A percentile compares a stretch with the other conserved stretches of the same genome.
Evolutionary conservation across 345 rosid genomes (phyloP).

Genomic region (Melastoma malabathricum): DNA sequence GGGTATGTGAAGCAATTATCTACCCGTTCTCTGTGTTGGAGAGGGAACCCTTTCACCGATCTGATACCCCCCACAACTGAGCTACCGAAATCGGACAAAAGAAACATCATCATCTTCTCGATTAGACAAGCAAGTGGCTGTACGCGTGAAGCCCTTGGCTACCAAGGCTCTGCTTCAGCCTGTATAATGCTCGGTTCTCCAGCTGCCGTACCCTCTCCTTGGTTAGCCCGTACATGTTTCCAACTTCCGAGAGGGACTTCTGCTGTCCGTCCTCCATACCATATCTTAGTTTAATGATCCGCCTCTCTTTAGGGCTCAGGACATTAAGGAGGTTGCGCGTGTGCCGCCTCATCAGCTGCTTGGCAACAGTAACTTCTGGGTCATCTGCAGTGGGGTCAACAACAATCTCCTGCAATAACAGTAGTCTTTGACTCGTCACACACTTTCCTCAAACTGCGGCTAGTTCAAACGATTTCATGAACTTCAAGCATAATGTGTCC

Average conservation of each 20-base stretch:
- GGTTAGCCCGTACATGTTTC: slow-evolving; percentile 41
- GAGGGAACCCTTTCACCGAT: neutral
- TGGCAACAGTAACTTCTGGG: slow-evolving; percentile 45
- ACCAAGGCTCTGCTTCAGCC: slow-evolving; percentile 51
- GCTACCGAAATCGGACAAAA: neutral
- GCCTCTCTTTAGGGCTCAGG: slow-evolving; percentile 59
- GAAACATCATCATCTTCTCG: neutral
- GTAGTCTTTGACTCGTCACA: neutral
- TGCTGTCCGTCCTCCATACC: slow-evolving; percentile 58
- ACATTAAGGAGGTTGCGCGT: slow-evolving; percentile 38
- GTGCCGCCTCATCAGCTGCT: slow-evolving; percentile 61
- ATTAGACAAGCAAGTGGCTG: slow-evolving; percentile 40
- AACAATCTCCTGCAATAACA: slow-evolving; percentile 46
- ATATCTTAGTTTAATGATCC: slow-evolving; percentile 57
- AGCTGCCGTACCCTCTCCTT: slow-evolving; percentile 76
- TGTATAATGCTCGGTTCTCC: slow-evolving; percentile 58
- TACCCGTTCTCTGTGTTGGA: no score
- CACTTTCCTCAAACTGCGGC: no score
- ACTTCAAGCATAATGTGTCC: no score
- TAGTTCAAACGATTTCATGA: no score
- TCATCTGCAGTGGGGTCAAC: slow-evolving; percentile 52
- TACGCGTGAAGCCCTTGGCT: slow-evolving; percentile 52
- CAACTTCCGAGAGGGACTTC: slow-evolving; percentile 56
- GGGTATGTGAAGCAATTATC: no score
- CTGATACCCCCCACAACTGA: no score